Base-by-base conservation (phyloP, 352 stramenopile genomes). In the Phytophthora quininea region DNA sequence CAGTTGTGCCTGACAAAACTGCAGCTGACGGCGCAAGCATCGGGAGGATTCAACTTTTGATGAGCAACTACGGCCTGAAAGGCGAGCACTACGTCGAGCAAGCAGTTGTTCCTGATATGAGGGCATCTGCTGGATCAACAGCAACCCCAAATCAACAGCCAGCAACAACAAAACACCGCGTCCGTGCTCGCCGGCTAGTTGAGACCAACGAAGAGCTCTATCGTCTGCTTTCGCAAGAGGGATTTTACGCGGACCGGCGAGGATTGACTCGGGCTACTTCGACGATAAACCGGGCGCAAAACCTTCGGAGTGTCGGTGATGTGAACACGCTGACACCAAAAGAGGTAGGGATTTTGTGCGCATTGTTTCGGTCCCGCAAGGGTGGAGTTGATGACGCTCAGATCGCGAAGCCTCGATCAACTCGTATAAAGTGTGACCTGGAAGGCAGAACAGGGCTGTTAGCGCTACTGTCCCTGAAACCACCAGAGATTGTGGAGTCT, bases 51-150 rank as follows among this genome's bases (percentile, higher is more conserved):
- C 90, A 98, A 58, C 67, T 98, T 12, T 66, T 98, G 11, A 77
- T 97, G 59, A 95, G 86, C 60, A 97, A 97, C 66, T 96, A 95
- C 49, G 93, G 84, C 11, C 43, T 89, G 3, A 90, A 87, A 59
- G 84, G 84, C 5, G 74, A 79, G 31, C 59, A 86, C 29, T 62
- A 42, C 24, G 65, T 74, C 40, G 47, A 59, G 49, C 67, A 68
- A 31, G 45, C 62, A 61, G 58, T 33, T 38, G 54, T 15, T 12
- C 15, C 43, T 27, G 43, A 49, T 27, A n/a, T 49, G 14, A 55
- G 48, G 2, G n/a, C 24, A 11, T 5, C 27, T 10, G 27, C 58
- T 35, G 57, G 58, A 57, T 2, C 32, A 50, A 5, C 31, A 33
- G 51, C 33, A n/a, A 12, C 43, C 29, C 9, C 29, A 31, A 51